Evolutionary conservation across 495 filamentous ascomycete species (phyloP), one percentile per base, ranked within the genome.

Genomic region (Penicillium longicatenatum): DNA sequence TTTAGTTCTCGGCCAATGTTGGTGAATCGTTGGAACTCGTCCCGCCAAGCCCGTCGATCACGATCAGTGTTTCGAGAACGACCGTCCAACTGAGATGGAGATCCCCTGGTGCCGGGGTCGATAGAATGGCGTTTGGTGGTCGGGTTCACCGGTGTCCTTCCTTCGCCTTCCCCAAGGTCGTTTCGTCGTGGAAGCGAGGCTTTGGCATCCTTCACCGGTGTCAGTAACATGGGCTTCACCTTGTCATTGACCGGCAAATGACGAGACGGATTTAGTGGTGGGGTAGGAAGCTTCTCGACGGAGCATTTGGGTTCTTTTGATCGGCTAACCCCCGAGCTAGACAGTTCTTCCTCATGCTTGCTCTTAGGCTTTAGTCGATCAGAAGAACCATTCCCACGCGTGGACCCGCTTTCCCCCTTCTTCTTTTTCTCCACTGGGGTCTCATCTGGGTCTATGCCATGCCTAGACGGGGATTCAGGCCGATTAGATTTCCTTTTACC

Each of bases 1-100:
- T 83, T 83, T 35, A 82, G 54, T 50, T 81, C 75, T 44, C 76
- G 76, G 7, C 76, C 80, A 17, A 79, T 58, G 12, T 63, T 71
- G 5, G 64, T 58, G 43, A 76, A 75, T 46, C 72, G 79, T 26
- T 71, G 70, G 42, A 70, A 76, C 54, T 83, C 78, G 22, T 77
- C 71, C 41, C 71, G 74, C 76, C 77, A 82, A 20, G 67, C 66
- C 43, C 74, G 66, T 21, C 71, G 70, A 29, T 80, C 78, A 19
- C 71, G 70, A 29, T 80, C 78, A 19, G 68, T 61, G 54, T 68
- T 71, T 33, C 69, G 69, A 19, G 63, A 59, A 22, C 71, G 70
- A 17, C 35, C 60, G 42, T 66, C 67, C 52, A 61, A 47, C 43
- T 70, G 73, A 6, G 66, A 58, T 30, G 69, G 72, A 22, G 71